Conservation (phyloP, 75 land plant genomes). For the Cunninghamia lanceolata region DNA sequence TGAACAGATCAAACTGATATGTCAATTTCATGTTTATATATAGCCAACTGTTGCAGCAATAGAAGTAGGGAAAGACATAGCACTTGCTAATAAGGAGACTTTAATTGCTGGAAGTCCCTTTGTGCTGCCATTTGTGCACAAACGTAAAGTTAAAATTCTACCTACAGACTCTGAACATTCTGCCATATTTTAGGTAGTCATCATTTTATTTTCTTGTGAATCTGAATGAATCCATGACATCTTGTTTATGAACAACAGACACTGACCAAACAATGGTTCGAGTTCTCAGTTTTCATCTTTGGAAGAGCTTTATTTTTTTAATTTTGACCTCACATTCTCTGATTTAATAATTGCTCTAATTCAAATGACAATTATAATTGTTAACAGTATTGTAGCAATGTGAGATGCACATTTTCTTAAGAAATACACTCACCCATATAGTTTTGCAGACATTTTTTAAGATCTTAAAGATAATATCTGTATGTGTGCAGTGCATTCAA, state of each 20-base stretch:
- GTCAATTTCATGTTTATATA: constrained; percentile 12
- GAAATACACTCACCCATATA: neutral
- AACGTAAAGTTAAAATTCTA: constrained; percentile 90
- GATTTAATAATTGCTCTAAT: neutral
- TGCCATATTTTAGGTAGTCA: constrained; percentile 89
- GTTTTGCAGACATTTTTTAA: neutral
- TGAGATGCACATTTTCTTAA: neutral
- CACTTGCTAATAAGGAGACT: constrained; percentile 96
- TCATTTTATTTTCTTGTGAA: neutral
- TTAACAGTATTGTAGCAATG: neutral
- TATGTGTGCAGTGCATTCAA: constrained; percentile 84
- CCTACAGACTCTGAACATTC: constrained; percentile 99
- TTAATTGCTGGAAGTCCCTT: constrained; percentile 98
- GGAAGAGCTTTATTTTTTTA: neutral
- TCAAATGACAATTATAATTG: neutral
- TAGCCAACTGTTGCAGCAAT: constrained; percentile 99
- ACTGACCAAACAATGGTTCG: neutral
- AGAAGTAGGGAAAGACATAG: constrained; percentile 96
- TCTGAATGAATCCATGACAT: neutral
- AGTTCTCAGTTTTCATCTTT: neutral
- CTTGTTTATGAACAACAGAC: neutral
- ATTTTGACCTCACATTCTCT: neutral
- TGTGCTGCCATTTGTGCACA: constrained; percentile 94
- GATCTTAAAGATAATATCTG: neutral
- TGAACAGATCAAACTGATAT: constrained; percentile 5